Evolutionary conservation across 2,329 filamentous ascomycete genomes (phyloP).

Genomic region (Trichocomaceae sp.): DNA sequence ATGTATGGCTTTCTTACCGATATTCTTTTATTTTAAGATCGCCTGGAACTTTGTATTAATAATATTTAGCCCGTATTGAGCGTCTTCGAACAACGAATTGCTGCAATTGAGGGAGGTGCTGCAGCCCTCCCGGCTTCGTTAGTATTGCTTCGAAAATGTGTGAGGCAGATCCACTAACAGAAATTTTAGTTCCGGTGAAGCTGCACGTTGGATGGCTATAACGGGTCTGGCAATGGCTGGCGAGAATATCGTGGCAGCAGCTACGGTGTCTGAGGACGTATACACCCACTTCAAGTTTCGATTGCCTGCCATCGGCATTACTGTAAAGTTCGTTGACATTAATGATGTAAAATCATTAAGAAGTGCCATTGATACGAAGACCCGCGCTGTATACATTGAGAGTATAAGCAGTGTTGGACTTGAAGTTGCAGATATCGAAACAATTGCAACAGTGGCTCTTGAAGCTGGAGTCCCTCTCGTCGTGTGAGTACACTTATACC

Average conservation of each 20-base stretch:
- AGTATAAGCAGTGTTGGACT: constrained; percentile 84
- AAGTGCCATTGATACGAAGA: constrained; percentile 76
- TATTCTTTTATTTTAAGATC: background rate
- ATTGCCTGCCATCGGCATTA: constrained; percentile 70
- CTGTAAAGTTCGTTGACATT: constrained; percentile 73
- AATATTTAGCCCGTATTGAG: constrained; percentile 27
- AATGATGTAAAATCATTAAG: constrained; percentile 70
- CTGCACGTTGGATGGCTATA: constrained; percentile 81
- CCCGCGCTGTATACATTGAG: constrained; percentile 81
- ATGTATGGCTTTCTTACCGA: constrained; percentile 14
- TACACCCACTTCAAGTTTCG: constrained; percentile 93
- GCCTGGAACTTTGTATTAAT: background rate
- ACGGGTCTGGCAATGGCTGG: constrained; percentile 68
- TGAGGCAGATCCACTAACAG: background rate
- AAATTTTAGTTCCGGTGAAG: constrained; percentile 57
- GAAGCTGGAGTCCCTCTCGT: constrained; percentile 57
- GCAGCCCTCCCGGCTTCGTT: constrained; percentile 71
- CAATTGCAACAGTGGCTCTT: constrained; percentile 71
- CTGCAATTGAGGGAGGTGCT: constrained; percentile 34
- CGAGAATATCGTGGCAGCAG: constrained; percentile 82
- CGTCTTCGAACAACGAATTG: constrained; percentile 45
- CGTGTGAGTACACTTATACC: constrained; percentile 36
- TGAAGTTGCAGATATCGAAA: constrained; percentile 80
- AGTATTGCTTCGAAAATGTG: background rate
- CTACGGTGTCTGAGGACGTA: constrained; percentile 82